phyloP scores from a whole-genome alignment of 148 eudicot species.

The Fallopia convolvulus region DNA sequence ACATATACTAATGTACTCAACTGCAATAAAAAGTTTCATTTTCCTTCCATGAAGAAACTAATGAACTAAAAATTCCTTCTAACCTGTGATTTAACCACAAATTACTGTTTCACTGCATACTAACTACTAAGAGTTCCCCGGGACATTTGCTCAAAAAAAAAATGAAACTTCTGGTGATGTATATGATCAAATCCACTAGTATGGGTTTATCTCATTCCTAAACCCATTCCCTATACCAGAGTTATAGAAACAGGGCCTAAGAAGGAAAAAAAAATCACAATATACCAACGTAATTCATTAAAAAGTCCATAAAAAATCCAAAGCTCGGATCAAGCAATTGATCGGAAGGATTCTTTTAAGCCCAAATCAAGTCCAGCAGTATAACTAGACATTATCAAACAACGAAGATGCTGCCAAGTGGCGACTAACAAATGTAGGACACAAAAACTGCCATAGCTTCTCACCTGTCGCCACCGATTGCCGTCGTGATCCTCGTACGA shows the following conservation, averaged over 20 bases:
- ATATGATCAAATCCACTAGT: neutral
- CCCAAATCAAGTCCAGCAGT: neutral
- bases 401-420: neutral
- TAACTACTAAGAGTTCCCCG: neutral
- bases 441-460: neutral
- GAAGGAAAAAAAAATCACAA: neutral
- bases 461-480: neutral
- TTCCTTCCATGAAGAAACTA: neutral
- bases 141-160: neutral
- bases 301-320: neutral
- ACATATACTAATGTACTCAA: neutral
- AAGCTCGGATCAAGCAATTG: neutral
- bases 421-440: neutral
- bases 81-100: neutral
- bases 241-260: no score
- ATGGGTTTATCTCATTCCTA: no score
- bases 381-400: neutral
- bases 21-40: neutral
- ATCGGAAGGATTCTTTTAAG: neutral
- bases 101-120: neutral
- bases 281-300: neutral
- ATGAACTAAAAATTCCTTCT: neutral
- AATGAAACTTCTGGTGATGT: neutral
- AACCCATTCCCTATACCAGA: no score
- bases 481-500: neutral